Conservation (phyloP, 148 eudicot genomes). For the Cornus florida region DNA sequence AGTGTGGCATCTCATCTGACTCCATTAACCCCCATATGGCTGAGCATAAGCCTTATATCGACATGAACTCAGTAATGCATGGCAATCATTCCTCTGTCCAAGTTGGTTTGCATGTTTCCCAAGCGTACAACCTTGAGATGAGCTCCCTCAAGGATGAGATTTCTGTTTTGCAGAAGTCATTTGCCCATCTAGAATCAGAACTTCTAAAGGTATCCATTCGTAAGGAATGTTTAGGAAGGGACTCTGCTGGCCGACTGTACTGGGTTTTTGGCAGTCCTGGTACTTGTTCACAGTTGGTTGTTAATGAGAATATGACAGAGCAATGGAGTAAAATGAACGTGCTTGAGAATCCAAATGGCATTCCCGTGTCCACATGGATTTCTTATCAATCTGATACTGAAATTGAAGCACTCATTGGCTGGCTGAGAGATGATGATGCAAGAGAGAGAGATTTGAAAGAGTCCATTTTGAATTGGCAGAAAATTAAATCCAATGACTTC, state of each 20-base stretch:
- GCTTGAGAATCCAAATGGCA: neutral
- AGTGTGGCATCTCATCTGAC: constrained; percentile 8
- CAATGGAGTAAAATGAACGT: no score
- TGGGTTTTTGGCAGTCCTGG: constrained; percentile 38
- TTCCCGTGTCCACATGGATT: constrained; percentile 32
- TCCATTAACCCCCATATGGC: neutral
- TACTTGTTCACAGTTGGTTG: constrained; percentile 28
- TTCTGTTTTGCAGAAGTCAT: constrained; percentile 31
- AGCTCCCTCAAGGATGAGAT: constrained; percentile 32
- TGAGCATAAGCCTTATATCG: neutral
- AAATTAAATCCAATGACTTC: constrained; percentile 4
- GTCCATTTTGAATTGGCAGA: constrained; percentile 38
- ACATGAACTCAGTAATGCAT: constrained; percentile 3
- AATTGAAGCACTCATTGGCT: constrained; percentile 34
- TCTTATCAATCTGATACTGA: constrained; percentile 39
- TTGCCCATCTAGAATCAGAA: constrained; percentile 33
- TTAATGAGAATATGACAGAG: constrained; percentile 12
- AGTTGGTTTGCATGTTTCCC: constrained; percentile 12
- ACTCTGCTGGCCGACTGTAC: constrained; percentile 45
- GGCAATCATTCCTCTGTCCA: constrained; percentile 13
- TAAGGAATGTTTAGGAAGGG: constrained; percentile 47
- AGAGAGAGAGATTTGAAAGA: constrained; percentile 52
- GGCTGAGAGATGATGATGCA: constrained; percentile 39
- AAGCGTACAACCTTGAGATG: constrained; percentile 21
- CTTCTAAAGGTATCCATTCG: constrained; percentile 37